Evolutionary conservation across 139 green algal species (phyloP).

Genomic region (Monoraphidium neglectum): DNA sequence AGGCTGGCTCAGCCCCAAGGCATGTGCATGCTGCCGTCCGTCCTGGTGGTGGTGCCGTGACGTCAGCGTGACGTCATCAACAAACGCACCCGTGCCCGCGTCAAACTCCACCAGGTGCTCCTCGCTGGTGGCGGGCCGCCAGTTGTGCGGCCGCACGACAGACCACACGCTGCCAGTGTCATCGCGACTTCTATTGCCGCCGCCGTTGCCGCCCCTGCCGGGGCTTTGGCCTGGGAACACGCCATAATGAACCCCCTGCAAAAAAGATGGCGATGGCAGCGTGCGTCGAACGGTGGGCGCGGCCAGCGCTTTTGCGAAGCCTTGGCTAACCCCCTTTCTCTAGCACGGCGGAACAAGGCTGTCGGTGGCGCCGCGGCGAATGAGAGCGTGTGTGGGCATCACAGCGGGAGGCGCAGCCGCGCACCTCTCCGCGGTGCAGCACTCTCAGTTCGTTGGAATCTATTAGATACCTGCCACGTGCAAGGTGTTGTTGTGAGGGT

Average conservation of each 20-base stretch:
- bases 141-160: conserved; percentile 75
- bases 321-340: background rate
- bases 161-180: conserved; percentile 52
- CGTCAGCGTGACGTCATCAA: too few relatives aligned
- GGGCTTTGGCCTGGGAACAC: conserved; percentile 56
- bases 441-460: conserved; percentile 39
- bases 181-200: background rate
- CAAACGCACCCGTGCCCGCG: conserved; percentile 40
- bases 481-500: background rate
- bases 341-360: background rate
- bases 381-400: background rate
- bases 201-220: background rate
- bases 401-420: background rate
- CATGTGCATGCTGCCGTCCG: too few relatives aligned
- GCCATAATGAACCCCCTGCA: conserved; percentile 74
- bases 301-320: background rate
- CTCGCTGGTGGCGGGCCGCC: conserved; percentile 45
- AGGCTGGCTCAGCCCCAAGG: too few relatives aligned
- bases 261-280: background rate
- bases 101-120: conserved; percentile 73
- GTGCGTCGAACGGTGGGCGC: background rate
- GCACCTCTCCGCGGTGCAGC: conserved; percentile 66
- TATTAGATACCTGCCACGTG: conserved; percentile 56
- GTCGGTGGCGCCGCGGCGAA: background rate
- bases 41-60: background rate